Base-by-base conservation (phyloP, 2,329 filamentous ascomycete species). In the Monilinia laxa region DNA sequence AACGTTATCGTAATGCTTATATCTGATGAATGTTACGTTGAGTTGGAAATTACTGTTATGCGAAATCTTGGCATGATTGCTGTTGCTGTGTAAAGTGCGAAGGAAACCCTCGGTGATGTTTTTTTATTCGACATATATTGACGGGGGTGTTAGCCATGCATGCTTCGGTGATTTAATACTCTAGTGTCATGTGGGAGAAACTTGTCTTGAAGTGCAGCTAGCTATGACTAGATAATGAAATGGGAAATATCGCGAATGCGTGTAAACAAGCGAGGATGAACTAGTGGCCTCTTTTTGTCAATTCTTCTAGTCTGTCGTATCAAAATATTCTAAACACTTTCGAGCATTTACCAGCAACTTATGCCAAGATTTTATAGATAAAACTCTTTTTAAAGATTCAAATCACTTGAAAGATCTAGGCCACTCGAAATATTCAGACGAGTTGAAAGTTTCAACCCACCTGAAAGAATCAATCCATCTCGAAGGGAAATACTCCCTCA, bases 1-100 rank as follows among this genome's bases (percentile, higher is more conserved):
- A 60, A 60, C 57, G 42, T 60, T 60, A 31, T 51, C 49, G 12
- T 11, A 20, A 18, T 49, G 57, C 57, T 60, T 49, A 60, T 23
- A 2, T 60, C 31, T 60, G 28, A 28, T n/a, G 38, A 20, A 60
- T 60, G 42, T 51, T 60, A 60, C 57, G 57, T 60, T 51, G 28
- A 18, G 10, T 38, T 38, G 57, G 57, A 38, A 23, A 49, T 51
- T 11, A 60, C 20, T 51, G 49, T n/a, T 20, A 49, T 23, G 11
- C n/a, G 28, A 10, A 35, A 23, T 28, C 18, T 38, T 9, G 28
- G 45, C 7, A 38, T 35, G 20, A 4, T 23, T 31, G 31, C 9
- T 49, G 25, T 25, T 60, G 45, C n/a, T 47, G 18, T 31, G 40
- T 35, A 59, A 16, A 2, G 4, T 35, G 25, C 25, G 42, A 23